phyloP scores from a whole-genome alignment of 352 stramenopile species.

The Globisporangium heterothallicum region DNA sequence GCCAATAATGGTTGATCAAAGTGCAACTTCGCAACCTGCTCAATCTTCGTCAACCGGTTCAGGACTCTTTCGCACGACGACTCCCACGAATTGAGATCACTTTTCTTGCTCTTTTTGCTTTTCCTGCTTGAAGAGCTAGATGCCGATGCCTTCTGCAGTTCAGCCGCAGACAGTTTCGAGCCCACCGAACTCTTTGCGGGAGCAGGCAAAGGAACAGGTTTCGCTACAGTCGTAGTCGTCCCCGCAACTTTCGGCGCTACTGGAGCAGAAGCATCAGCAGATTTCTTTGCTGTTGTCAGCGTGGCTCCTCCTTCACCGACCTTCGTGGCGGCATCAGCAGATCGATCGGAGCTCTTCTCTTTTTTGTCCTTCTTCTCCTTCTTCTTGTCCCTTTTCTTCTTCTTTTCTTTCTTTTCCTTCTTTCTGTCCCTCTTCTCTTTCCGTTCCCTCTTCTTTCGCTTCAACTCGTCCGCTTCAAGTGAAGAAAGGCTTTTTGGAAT shows the following conservation, averaged over 20 bases:
- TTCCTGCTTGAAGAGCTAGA: slow-evolving; percentile 26
- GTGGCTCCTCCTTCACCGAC: neutral
- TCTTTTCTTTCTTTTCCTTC: slow-evolving; percentile 63
- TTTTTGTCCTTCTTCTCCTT: slow-evolving; percentile 59
- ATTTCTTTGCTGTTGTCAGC: neutral
- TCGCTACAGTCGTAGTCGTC: neutral
- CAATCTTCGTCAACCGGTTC: slow-evolving; percentile 69
- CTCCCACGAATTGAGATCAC: slow-evolving; percentile 72
- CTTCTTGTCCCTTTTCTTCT: slow-evolving; percentile 48
- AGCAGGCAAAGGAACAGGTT: neutral
- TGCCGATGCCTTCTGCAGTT: slow-evolving; percentile 17
- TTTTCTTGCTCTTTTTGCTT: slow-evolving; percentile 65
- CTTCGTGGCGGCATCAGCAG: neutral
- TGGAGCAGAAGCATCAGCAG: neutral
- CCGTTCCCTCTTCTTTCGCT: slow-evolving; percentile 51
- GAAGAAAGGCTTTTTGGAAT: neutral
- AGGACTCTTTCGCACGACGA: slow-evolving; percentile 57
- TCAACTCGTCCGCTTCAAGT: slow-evolving; percentile 18
- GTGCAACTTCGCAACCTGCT: slow-evolving; percentile 74
- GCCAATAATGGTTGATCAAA: slow-evolving; percentile 74
- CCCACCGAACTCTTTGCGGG: slow-evolving; percentile 6
- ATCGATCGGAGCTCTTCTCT: slow-evolving; percentile 25
- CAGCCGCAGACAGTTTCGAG: slow-evolving; percentile 32
- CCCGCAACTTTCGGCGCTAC: too few relatives aligned
- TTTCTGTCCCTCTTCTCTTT: slow-evolving; percentile 71